Conservation (phyloP, 495 filamentous ascomycete species). For the Penicillium paxilli region DNA sequence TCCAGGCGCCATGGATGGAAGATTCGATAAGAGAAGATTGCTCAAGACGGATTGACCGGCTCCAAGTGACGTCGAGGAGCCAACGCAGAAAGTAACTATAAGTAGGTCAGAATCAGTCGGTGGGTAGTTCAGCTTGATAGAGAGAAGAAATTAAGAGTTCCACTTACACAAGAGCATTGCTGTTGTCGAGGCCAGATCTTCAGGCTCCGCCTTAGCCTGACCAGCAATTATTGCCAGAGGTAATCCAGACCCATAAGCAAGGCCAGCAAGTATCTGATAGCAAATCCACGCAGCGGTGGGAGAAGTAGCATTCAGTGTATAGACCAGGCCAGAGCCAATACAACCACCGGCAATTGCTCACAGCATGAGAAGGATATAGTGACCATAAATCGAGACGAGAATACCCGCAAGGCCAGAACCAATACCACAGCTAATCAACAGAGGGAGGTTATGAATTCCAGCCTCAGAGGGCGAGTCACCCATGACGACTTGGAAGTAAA, state of each 20-base stretch:
- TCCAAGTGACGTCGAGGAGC: too few relatives aligned
- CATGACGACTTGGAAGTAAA: constrained; percentile 62
- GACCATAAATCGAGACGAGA: constrained; percentile 27
- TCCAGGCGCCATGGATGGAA: constrained; percentile 37
- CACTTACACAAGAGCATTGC: constrained; percentile 15
- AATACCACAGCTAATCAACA: constrained; percentile 41
- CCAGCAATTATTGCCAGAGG: constrained; percentile 35
- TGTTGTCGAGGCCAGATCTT: constrained; percentile 21
- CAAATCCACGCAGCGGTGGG: constrained; percentile 36
- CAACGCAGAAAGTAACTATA: too few relatives aligned
- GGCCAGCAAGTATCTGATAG: constrained; percentile 38
- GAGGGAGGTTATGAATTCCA: constrained; percentile 53
- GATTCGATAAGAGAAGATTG: constrained; percentile 35
- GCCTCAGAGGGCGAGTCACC: constrained; percentile 43
- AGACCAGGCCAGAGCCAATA: constrained; percentile 58
- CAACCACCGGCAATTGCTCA: background rate
- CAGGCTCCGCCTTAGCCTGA: constrained; percentile 13
- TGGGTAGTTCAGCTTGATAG: background rate
- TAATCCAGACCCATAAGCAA: constrained; percentile 28
- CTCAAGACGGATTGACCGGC: constrained; percentile 47
- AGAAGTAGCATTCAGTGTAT: constrained; percentile 27
- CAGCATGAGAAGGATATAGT: constrained; percentile 44
- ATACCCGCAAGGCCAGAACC: constrained; percentile 33
- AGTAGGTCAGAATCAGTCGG: background rate
- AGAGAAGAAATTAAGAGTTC: background rate